phyloP scores from a whole-genome alignment of 164 flowering plant species.

The Aristolochia fimbriata region DNA sequence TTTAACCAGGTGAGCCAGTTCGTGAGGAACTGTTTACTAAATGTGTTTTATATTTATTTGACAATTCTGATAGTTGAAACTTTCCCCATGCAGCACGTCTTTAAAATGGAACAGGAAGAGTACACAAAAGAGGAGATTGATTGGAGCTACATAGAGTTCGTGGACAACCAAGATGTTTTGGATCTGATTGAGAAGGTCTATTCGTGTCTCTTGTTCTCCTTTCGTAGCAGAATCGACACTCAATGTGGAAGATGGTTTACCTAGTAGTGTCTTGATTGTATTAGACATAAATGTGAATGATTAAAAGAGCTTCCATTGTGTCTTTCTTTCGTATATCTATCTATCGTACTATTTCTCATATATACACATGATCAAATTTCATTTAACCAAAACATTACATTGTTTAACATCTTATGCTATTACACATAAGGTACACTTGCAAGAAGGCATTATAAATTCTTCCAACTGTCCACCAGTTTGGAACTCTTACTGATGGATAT shows the following conservation, averaged over 20 bases:
- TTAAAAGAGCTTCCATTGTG: not conserved
- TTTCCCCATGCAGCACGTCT: conserved; percentile 64
- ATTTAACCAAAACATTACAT: too few species aligned
- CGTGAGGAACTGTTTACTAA: not conserved
- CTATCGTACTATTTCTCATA: too few species aligned
- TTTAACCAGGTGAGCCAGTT: conserved; percentile 72
- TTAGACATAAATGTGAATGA: not conserved
- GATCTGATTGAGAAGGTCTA: conserved; percentile 91
- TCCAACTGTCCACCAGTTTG: too few species aligned
- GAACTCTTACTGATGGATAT: too few species aligned
- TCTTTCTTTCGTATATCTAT: too few species aligned
- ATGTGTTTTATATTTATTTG: not conserved
- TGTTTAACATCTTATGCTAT: too few species aligned
- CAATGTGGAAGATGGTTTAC: too few species aligned
- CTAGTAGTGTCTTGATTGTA: too few species aligned
- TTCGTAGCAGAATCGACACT: too few species aligned
- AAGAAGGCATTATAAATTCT: too few species aligned
- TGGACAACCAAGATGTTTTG: conserved; percentile 94
- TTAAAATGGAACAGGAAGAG: conserved; percentile 99
- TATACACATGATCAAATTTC: too few species aligned
- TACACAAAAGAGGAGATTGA: conserved; percentile 85
- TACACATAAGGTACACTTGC: too few species aligned
- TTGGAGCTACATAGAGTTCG: conserved; percentile 98
- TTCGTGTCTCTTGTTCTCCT: not conserved
- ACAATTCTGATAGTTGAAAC: not conserved